Conservation (phyloP, 495 filamentous ascomycete species). For the Cercophora sp. region DNA sequence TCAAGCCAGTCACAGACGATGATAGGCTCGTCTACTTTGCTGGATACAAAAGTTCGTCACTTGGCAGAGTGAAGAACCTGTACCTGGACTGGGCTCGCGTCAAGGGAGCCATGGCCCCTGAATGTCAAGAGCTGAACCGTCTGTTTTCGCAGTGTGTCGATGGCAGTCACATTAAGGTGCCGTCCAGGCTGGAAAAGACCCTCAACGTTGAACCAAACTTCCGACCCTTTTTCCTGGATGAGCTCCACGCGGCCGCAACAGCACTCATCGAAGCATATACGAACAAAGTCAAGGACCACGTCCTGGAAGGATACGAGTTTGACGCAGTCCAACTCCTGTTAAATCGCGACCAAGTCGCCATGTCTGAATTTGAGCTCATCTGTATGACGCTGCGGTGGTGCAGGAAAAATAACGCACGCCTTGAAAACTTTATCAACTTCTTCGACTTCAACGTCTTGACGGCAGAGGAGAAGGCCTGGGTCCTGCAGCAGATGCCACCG, state of each 20-base stretch:
- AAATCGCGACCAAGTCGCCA: conserved; percentile 32
- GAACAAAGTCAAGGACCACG: too few relatives aligned
- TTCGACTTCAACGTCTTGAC: conserved; percentile 42
- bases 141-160: conserved; percentile 52
- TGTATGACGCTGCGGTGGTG: conserved; percentile 44
- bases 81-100: conserved; percentile 49
- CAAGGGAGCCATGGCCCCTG: conserved; percentile 39
- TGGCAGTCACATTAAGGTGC: conserved; percentile 45
- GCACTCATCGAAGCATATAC: too few relatives aligned
- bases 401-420: conserved; percentile 22
- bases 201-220: conserved; percentile 25
- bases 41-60: conserved; percentile 42
- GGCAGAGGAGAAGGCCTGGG: conserved; percentile 41
- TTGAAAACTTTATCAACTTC: conserved; percentile 35
- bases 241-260: conserved; percentile 38
- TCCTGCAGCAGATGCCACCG: conserved; percentile 34
- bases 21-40: conserved; percentile 47
- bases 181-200: conserved; percentile 36
- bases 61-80: conserved; percentile 49
- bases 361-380: conserved; percentile 49
- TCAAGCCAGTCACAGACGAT: conserved; percentile 42
- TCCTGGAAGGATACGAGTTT: background rate
- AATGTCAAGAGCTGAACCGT: conserved; percentile 52
- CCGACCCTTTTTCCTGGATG: conserved; percentile 43
- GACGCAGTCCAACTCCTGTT: conserved; percentile 38